Percentiles rank a stretch among this genome's conserved stretches.
These are phyloP conservation scores for Bauhinia variegata DNA, from an alignment of 306 rosid genomes.

Conservation along the genomic window DNA sequence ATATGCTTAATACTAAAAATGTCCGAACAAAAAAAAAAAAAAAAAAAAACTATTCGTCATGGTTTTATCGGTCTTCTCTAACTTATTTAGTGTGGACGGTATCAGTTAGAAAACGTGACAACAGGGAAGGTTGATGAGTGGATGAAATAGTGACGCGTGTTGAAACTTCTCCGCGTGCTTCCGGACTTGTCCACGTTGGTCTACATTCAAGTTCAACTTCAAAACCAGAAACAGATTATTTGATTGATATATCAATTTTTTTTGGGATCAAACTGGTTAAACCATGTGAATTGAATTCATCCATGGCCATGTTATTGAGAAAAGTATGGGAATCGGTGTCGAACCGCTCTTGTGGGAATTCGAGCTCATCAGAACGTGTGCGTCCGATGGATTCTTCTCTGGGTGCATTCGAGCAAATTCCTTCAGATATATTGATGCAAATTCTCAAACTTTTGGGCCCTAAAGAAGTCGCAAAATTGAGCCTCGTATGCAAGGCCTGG, in stretches of 20 bases:
- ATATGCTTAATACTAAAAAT: too few species aligned
- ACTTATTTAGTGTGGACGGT: too few species aligned
- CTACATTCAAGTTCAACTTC: too few species aligned
- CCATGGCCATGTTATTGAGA: slow-evolving; percentile 55
- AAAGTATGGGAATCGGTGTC: slow-evolving; percentile 65
- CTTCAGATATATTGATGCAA: slow-evolving; percentile 62
- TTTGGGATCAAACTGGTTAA: neutral
- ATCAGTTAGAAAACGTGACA: too few species aligned
- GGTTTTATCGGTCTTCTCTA: too few species aligned
- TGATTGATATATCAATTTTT: neutral
- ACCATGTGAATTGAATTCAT: neutral
- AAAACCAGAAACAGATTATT: neutral
- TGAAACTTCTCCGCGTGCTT: too few species aligned
- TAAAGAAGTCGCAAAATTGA: slow-evolving; percentile 57
- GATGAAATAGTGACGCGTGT: too few species aligned
- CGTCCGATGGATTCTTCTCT: slow-evolving; percentile 14
- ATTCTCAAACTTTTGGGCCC: slow-evolving; percentile 68
- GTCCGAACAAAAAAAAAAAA: too few species aligned
- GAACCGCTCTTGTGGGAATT: slow-evolving; percentile 29
- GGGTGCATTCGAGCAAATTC: slow-evolving; percentile 63
- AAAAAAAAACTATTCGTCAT: too few species aligned
- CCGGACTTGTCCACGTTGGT: too few species aligned
- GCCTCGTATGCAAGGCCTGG: slow-evolving; percentile 53
- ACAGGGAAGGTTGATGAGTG: too few species aligned
- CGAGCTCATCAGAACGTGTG: neutral